These are phyloP conservation scores for Hericium rajendrae DNA, from an alignment of 768 basidiomycete genomes.

Conservation along the genomic window DNA sequence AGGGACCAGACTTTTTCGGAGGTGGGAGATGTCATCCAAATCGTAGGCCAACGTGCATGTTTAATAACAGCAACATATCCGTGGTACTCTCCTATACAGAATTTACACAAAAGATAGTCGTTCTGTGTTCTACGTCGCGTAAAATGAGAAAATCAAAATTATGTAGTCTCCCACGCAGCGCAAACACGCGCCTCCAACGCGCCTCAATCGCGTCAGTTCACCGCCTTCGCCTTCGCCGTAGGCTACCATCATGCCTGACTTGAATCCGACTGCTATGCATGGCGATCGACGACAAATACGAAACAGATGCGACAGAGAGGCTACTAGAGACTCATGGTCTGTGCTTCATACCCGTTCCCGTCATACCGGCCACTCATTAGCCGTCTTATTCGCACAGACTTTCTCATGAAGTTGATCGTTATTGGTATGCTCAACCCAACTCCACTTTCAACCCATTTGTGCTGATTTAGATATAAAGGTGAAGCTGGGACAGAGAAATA, in stretches of 20 bases:
- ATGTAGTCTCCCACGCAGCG: too few species aligned
- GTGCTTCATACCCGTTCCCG: not conserved
- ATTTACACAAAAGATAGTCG: too few species aligned
- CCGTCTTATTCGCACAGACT: slow-evolving; percentile 46
- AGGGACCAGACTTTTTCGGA: too few species aligned
- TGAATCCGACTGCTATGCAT: slow-evolving; percentile 25
- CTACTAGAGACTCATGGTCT: slow-evolving; percentile 89
- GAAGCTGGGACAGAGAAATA: slow-evolving; percentile 98
- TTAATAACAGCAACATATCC: slow-evolving; percentile 72
- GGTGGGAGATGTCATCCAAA: slow-evolving; percentile 56
- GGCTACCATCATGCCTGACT: too few species aligned
- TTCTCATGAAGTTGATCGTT: slow-evolving; percentile 97
- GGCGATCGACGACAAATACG: slow-evolving; percentile 56
- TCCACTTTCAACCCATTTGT: not conserved
- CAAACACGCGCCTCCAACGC: too few species aligned
- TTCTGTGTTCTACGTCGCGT: too few species aligned
- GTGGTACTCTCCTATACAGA: slow-evolving; percentile 51
- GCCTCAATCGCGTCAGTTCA: too few species aligned
- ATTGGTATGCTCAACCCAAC: slow-evolving; percentile 49
- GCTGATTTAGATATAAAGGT: slow-evolving; percentile 35
- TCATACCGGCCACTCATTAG: not conserved
- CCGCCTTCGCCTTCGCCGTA: too few species aligned
- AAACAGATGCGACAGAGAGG: slow-evolving; percentile 82
- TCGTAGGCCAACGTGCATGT: slow-evolving; percentile 82
- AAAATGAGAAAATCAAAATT: too few species aligned